These are phyloP conservation scores for Thraustochytrium striatum DNA, from an alignment of 352 stramenopile species.

Conservation along the genomic window DNA sequence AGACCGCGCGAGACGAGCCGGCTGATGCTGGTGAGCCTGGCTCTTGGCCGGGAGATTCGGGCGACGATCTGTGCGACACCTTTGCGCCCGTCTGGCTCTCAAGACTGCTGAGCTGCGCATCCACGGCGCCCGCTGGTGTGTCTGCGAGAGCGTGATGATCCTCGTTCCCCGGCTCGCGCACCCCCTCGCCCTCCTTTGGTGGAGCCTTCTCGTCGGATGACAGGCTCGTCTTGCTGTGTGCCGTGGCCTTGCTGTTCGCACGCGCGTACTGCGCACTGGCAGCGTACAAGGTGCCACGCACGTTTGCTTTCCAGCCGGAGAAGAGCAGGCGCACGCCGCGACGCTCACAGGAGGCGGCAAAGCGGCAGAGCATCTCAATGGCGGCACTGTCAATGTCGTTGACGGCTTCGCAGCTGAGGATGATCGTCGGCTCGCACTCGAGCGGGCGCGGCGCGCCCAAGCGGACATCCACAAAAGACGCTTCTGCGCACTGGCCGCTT, in stretches of 20 bases:
- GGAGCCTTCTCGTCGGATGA: not conserved
- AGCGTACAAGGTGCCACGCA: slow-evolving; percentile 7
- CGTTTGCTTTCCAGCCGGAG: slow-evolving; percentile 31
- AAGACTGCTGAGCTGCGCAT: not conserved
- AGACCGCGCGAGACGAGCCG: not conserved
- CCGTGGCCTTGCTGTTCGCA: not conserved
- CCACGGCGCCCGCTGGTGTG: not conserved
- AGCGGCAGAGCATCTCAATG: slow-evolving; percentile 37
- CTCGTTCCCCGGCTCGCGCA: not conserved
- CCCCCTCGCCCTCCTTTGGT: too few species aligned
- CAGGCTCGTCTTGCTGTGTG: too few species aligned
- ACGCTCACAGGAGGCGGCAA: not conserved
- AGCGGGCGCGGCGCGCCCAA: too few species aligned
- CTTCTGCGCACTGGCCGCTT: too few species aligned
- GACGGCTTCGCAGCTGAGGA: slow-evolving; percentile 41
- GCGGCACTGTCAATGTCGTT: slow-evolving; percentile 17
- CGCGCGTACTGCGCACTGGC: not conserved
- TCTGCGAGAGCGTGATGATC: not conserved
- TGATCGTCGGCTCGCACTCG: too few species aligned
- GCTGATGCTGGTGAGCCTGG: not conserved
- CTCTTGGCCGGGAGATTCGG: not conserved
- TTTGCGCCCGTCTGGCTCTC: not conserved
- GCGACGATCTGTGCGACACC: not conserved
- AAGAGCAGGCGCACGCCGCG: slow-evolving; percentile 16
- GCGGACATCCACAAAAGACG: too few species aligned